These are phyloP conservation scores for Artemisia princeps DNA, from an alignment of 140 eudicot genomes.

Conservation along the genomic window DNA sequence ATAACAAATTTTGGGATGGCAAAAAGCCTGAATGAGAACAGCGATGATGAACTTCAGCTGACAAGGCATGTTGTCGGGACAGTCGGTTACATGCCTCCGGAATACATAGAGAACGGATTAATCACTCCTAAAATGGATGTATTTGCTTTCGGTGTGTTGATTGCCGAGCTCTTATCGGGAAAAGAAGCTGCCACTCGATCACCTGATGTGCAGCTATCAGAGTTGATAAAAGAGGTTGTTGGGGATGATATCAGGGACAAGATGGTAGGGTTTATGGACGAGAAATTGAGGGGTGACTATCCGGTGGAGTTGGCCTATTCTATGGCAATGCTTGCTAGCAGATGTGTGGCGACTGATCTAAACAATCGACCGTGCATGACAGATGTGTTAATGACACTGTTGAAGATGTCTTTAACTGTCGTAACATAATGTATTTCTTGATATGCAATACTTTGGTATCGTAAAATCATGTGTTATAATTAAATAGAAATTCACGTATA, in stretches of 20 bases:
- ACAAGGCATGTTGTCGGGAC: constrained; percentile 80
- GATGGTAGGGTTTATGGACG: constrained; percentile 54
- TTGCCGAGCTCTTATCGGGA: constrained; percentile 74
- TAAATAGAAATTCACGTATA: no score
- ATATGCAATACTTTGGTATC: no score
- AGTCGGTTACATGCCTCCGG: constrained; percentile 71
- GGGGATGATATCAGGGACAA: constrained; percentile 65
- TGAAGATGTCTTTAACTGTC: constrained; percentile 30
- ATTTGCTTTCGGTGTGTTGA: constrained; percentile 68
- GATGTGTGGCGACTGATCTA: constrained; percentile 60
- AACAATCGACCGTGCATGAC: constrained; percentile 49
- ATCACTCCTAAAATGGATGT: constrained; percentile 76
- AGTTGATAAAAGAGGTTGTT: constrained; percentile 39
- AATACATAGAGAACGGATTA: constrained; percentile 65
- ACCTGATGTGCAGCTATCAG: constrained; percentile 31
- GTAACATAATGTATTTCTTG: no score
- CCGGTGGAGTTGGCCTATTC: constrained; percentile 75
- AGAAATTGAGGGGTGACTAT: constrained; percentile 44
- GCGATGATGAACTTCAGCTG: constrained; percentile 36
- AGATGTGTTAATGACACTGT: constrained; percentile 46
- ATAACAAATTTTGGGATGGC: constrained; percentile 65
- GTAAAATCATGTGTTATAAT: no score
- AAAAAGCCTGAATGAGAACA: constrained; percentile 34
- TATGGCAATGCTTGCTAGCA: constrained; percentile 54
- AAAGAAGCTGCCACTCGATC: constrained; percentile 40